A percentile compares a stretch with the other conserved stretches of the same genome.
Conservation (phyloP, 2,329 filamentous ascomycete genomes). For the Fusarium sp. region DNA sequence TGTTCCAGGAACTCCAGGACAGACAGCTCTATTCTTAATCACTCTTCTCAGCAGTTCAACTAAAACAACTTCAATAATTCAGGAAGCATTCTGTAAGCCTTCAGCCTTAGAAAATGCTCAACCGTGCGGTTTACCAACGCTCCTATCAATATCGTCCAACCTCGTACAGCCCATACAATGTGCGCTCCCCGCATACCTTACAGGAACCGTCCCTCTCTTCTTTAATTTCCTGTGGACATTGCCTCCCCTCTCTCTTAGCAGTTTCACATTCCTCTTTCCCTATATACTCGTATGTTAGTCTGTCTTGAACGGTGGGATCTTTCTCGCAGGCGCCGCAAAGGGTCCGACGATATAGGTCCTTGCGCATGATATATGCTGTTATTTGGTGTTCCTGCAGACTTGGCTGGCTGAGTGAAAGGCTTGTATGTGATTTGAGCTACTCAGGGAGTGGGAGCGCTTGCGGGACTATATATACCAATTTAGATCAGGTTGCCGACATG, state of each 20-base stretch:
- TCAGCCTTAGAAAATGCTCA: too few species aligned
- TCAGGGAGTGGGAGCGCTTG: rapidly evolving
- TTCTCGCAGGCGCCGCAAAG: not conserved
- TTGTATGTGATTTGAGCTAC: rapidly evolving
- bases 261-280: not conserved
- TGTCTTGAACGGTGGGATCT: rapidly evolving
- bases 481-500: rapidly evolving
- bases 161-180: not conserved
- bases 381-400: rapidly evolving
- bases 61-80: too few species aligned
- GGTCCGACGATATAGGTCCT: not conserved
- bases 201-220: not conserved
- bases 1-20: too few species aligned
- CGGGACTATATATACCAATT: not conserved
- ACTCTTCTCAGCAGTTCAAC: too few species aligned
- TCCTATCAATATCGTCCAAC: not conserved
- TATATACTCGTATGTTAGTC: rapidly evolving
- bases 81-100: too few species aligned
- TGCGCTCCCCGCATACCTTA: not conserved
- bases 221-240: not conserved
- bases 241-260: not conserved
- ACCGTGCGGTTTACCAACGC: too few species aligned
- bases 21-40: too few species aligned
- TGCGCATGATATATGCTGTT: not conserved
- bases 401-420: not conserved